Evolutionary conservation across 495 filamentous ascomycete species (phyloP).

Genomic region (Jackrogersella multiformis): DNA sequence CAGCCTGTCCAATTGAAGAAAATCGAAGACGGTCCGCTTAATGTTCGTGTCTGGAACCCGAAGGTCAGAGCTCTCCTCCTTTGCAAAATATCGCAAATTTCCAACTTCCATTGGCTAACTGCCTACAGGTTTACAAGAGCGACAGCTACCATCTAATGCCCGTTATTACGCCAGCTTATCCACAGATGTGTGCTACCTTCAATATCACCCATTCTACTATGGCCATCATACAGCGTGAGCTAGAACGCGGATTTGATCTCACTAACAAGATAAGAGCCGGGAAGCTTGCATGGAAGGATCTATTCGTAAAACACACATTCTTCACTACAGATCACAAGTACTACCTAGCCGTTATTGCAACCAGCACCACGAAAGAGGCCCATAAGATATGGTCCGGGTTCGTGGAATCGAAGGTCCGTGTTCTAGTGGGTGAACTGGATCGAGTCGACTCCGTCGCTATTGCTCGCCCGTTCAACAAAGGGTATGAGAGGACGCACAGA

Average conservation of each 20-base stretch:
- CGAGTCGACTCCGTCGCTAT: constrained; percentile 75
- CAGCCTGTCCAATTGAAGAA: constrained; percentile 86
- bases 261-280: constrained; percentile 82
- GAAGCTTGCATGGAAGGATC: constrained; percentile 80
- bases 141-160: constrained; percentile 93
- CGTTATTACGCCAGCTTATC: constrained; percentile 95
- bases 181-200: constrained; percentile 95
- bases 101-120: too few species aligned
- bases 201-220: constrained; percentile 90
- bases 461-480: constrained; percentile 92
- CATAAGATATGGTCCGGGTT: constrained; percentile 88
- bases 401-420: constrained; percentile 90
- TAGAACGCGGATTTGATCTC: constrained; percentile 79
- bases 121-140: constrained; percentile 73
- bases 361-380: constrained; percentile 83
- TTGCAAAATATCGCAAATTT: not conserved
- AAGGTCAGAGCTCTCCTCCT: constrained; percentile 63
- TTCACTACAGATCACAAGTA: constrained; percentile 94
- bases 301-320: constrained; percentile 89
- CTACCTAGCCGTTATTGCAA: constrained; percentile 88
- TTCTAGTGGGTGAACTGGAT: constrained; percentile 83
- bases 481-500: constrained; percentile 81
- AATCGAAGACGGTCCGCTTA: constrained; percentile 83
- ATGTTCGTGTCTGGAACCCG: constrained; percentile 93
- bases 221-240: constrained; percentile 80